A percentile compares a stretch with the other conserved stretches of the same genome.
These are phyloP conservation scores for Cladosporium sp. DNA, from an alignment of 2,329 filamentous ascomycete species.

Conservation along the genomic window DNA sequence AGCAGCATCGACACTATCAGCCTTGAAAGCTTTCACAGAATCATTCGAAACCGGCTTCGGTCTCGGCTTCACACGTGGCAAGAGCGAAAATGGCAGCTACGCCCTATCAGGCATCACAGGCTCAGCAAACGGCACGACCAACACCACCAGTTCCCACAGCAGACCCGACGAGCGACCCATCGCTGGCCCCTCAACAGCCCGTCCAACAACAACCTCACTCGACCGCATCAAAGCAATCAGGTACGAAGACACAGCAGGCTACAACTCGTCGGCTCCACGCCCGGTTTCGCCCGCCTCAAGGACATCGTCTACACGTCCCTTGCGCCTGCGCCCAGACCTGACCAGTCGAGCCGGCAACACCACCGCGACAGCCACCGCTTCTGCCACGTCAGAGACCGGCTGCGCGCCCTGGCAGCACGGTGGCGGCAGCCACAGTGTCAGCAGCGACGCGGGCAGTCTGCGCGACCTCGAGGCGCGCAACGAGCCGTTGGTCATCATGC, in stretches of 20 bases:
- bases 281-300: not conserved
- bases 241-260: conserved; percentile 15
- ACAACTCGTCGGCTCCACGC: not conserved
- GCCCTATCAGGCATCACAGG: conserved; percentile 19
- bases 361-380: not conserved
- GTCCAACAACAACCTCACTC: no score
- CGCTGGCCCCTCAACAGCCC: not conserved
- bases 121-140: not conserved
- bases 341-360: not conserved
- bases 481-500: conserved; percentile 27
- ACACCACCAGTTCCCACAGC: not conserved
- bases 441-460: conserved; percentile 18
- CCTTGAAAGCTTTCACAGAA: conserved; percentile 39
- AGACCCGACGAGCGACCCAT: not conserved
- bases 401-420: not conserved
- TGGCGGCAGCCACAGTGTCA: conserved; percentile 18
- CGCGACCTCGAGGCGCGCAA: conserved; percentile 12
- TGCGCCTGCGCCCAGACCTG: conserved; percentile 4
- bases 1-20: conserved; percentile 39
- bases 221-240: conserved; percentile 16
- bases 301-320: not conserved
- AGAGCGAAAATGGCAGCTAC: conserved; percentile 24
- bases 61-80: conserved; percentile 27
- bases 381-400: not conserved
- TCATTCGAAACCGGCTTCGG: conserved; percentile 40